A percentile compares a stretch with the other conserved stretches of the same genome.
These are phyloP conservation scores for Euphorbia schlechtendalii DNA, from an alignment of 441 rosid species.

Conservation along the genomic window DNA sequence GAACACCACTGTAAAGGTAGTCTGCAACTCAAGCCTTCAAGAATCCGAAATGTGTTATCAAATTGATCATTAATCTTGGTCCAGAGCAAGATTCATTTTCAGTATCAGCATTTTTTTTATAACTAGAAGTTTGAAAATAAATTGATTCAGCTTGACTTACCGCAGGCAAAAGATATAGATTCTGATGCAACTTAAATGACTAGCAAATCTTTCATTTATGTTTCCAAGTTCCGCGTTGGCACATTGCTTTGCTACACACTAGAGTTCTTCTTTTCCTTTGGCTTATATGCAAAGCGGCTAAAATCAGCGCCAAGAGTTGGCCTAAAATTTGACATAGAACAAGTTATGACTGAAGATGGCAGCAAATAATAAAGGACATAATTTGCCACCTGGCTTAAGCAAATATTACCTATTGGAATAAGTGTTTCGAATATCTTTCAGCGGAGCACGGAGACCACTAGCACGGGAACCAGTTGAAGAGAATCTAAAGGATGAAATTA, in stretches of 20 bases:
- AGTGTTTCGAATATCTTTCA: too few relatives aligned
- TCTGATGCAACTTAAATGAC: constrained; percentile 13
- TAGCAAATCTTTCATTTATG: constrained; percentile 5
- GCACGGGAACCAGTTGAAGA: too few relatives aligned
- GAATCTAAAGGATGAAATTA: too few relatives aligned
- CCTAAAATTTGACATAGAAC: constrained; percentile 30
- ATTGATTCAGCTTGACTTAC: constrained; percentile 7
- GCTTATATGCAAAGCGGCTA: constrained; percentile 53
- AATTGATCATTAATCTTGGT: background rate
- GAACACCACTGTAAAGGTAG: background rate
- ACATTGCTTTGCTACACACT: constrained; percentile 25
- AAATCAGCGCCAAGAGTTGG: constrained; percentile 38
- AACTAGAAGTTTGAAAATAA: background rate
- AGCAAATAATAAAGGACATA: background rate
- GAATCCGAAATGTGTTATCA: background rate
- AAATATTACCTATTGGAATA: constrained; percentile 45
- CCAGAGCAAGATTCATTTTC: constrained; percentile 15
- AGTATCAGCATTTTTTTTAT: background rate
- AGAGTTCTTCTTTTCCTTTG: constrained; percentile 29
- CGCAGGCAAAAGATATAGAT: background rate
- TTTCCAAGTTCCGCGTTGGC: constrained; percentile 29
- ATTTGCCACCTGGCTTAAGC: background rate
- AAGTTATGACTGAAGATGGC: constrained; percentile 14
- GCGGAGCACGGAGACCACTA: too few relatives aligned
- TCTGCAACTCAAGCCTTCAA: constrained; percentile 8